Evolutionary conservation across 176 grass and related monocot genomes (phyloP), one percentile per base, ranked within the genome.

Genomic region (Puya raimondii): DNA sequence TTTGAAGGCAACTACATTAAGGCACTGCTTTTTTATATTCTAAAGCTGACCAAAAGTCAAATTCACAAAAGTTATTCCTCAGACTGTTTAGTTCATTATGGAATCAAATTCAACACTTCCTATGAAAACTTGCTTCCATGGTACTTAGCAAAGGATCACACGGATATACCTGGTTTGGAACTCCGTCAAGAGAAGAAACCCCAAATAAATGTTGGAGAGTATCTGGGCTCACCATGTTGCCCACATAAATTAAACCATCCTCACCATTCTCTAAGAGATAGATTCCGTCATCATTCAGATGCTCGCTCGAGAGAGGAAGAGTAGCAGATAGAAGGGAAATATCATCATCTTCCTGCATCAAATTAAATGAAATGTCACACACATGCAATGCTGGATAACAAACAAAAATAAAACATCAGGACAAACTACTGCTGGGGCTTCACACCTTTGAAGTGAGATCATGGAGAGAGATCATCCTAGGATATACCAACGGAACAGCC

Each of bases 211-310:
- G 76, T 72, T 85, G 76, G 12, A 90, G 78, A 50, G 54, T 87
- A 18, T 76, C 68, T 20, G 72, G 79, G 66, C 78, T 83, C 63
- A 87, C 84, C 64, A 73, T 70, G 49, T 82, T 86, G 78, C 87
- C 91, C 73, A 90, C 79, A 76, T 90, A 96, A 73, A 96, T 83
- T 66, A 96, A 65, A 77, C 76, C 72, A 81, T 96, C 87, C 66
- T 96, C 91, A 72, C 91, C 91, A 76, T 96, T 96, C 83, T 96
- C 91, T 50, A 96, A 79, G 47, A 96, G 83, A 82, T 87, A 96
- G 67, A 90, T 58, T 73, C 91, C 91, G 75, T 90, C 84, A 26
- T 96, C 91, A 57, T 11, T 64, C 63, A 87, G 33, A 71, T 96
- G 78, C 78, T 90, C 91, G 72, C 87, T 90, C 26, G 88, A 90